Conservation (phyloP, 2,329 filamentous ascomycete species). For the Cordyceps fumosorosea region DNA sequence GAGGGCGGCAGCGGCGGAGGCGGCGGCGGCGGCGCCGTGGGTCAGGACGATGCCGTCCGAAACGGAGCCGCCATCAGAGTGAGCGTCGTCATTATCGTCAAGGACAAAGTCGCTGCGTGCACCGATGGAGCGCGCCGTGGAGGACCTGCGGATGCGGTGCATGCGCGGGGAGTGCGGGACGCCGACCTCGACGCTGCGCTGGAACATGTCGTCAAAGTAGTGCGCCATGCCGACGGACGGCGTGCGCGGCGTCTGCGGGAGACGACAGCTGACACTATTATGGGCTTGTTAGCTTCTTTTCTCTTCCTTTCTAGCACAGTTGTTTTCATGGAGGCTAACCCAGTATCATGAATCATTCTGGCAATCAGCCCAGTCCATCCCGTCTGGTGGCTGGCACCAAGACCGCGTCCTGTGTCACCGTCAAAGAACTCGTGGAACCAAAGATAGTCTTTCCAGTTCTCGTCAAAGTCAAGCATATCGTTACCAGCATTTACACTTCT, state of each 20-base stretch:
- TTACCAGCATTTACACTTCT: conserved; percentile 83
- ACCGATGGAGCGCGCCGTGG: conserved; percentile 76
- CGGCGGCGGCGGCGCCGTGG: conserved; percentile 32
- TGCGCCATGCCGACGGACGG: conserved; percentile 77
- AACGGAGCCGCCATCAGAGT: conserved; percentile 27
- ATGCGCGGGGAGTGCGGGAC: conserved; percentile 32
- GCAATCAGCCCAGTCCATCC: conserved; percentile 95
- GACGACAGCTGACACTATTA: conserved; percentile 71
- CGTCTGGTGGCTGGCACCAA: conserved; percentile 90
- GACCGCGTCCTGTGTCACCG: conserved; percentile 78
- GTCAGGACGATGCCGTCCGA: conserved; percentile 27
- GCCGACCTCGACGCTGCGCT: conserved; percentile 32
- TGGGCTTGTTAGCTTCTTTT: conserved; percentile 32
- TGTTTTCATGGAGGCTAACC: conserved; percentile 49
- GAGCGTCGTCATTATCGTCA: conserved; percentile 24
- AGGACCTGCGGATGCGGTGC: conserved; percentile 65
- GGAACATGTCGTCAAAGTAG: conserved; percentile 90
- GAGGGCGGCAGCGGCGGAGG: conserved; percentile 35
- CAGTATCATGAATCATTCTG: conserved; percentile 95
- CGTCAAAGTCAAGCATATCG: conserved; percentile 82
- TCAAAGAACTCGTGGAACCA: conserved; percentile 99
- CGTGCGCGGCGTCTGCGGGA: conserved; percentile 88
- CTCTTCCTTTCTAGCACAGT: neutral
- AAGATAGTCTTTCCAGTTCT: conserved; percentile 75
- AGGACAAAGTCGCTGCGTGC: conserved; percentile 67